Conservation (phyloP, 805 yeast species). For the Metschnikowia hibisci region DNA sequence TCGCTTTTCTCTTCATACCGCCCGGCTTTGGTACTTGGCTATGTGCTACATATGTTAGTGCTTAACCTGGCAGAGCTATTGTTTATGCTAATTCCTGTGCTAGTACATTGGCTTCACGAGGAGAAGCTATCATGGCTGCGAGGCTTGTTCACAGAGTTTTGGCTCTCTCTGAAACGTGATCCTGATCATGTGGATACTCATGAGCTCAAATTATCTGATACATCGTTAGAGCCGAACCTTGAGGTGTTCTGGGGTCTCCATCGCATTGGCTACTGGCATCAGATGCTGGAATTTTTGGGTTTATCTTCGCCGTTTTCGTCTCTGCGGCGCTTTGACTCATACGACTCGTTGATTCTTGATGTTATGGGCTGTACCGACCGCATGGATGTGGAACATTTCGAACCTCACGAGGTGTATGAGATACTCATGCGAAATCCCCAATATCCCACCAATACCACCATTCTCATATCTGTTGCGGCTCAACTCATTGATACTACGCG, state of each 20-base stretch:
- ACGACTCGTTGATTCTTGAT: conserved; percentile 24
- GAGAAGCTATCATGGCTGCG: conserved; percentile 14
- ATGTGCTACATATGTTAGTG: conserved; percentile 31
- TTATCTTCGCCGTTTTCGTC: conserved; percentile 8
- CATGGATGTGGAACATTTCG: conserved; percentile 8
- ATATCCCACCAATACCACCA: conserved; percentile 14
- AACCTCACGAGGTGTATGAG: conserved; percentile 6
- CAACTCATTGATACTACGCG: conserved; percentile 7
- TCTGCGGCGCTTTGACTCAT: conserved; percentile 8
- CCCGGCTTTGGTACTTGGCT: conserved; percentile 29
- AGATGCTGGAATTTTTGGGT: conserved; percentile 14
- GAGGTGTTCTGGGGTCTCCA: conserved; percentile 27
- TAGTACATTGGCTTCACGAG: conserved; percentile 37
- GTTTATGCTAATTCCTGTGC: conserved; percentile 31
- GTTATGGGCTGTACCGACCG: conserved; percentile 19
- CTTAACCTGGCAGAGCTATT: conserved; percentile 31
- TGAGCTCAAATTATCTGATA: conserved; percentile 5
- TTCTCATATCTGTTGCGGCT: conserved; percentile 9
- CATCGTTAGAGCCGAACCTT: conserved; percentile 9
- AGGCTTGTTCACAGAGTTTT: conserved; percentile 11
- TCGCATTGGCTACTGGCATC: conserved; percentile 28
- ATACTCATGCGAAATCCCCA: conserved; percentile 12
- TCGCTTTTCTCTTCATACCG: conserved; percentile 21
- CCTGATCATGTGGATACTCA: conserved; percentile 10
- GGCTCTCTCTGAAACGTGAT: conserved; percentile 14